Evolutionary conservation across 139 green algal genomes (phyloP).

Genomic region (Yamagishiella unicocca): DNA sequence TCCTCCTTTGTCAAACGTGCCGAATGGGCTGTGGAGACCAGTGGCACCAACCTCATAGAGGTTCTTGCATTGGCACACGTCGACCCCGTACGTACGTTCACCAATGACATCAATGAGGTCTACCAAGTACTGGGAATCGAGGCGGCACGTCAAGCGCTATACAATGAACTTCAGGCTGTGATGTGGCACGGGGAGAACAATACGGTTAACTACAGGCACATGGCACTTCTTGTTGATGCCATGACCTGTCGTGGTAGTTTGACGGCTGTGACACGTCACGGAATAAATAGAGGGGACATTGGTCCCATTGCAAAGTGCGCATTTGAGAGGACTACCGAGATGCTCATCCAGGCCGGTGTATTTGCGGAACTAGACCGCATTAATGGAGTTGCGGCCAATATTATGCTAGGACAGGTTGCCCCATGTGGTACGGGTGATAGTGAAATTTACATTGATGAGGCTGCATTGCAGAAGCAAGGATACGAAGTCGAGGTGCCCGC

Average conservation of each 20-base stretch:
- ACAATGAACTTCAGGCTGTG: slow-evolving; percentile 86
- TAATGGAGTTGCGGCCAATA: slow-evolving; percentile 87
- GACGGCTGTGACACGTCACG: slow-evolving; percentile 92
- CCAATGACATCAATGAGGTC: slow-evolving; percentile 88
- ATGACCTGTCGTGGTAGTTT: slow-evolving; percentile 74
- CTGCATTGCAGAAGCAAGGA: too few relatives aligned
- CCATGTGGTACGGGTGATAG: slow-evolving; percentile 79
- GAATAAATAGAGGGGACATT: slow-evolving; percentile 90
- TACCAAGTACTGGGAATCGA: slow-evolving; percentile 92
- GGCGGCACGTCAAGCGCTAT: slow-evolving; percentile 80
- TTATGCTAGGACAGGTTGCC: slow-evolving; percentile 90
- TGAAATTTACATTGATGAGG: too few relatives aligned
- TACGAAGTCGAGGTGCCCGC: too few relatives aligned
- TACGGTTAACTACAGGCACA: slow-evolving; percentile 60
- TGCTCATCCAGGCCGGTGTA: slow-evolving; percentile 83
- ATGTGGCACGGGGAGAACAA: slow-evolving; percentile 96
- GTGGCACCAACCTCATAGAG: slow-evolving; percentile 87
- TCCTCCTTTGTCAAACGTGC: slow-evolving; percentile 69
- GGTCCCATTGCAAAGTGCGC: slow-evolving; percentile 86
- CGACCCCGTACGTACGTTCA: slow-evolving; percentile 78
- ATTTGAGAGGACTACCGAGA: slow-evolving; percentile 96
- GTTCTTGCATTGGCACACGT: slow-evolving; percentile 72
- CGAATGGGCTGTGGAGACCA: slow-evolving; percentile 92
- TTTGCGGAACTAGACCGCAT: slow-evolving; percentile 87
- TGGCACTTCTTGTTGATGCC: slow-evolving; percentile 49